Evolutionary conservation across 441 rosid species (phyloP), one percentile per base, ranked within the genome.

Genomic region (Mallotus japonicus): DNA sequence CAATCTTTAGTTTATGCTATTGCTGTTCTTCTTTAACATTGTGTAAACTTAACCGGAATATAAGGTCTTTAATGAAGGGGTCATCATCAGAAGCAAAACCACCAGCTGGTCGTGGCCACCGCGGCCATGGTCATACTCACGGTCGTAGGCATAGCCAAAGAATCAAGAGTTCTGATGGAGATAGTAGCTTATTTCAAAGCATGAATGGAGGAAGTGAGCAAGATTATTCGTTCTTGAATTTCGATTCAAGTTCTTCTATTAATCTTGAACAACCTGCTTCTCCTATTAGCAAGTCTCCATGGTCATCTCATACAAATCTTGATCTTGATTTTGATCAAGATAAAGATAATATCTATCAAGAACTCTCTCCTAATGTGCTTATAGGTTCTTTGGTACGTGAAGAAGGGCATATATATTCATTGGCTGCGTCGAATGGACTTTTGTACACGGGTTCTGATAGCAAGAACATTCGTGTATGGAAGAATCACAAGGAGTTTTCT

Each of bases 381-480:
- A 70, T 92, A 81, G 93, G 97, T 0, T 92, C 97, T 7, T 79
- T 92, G 19, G 85, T 92, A 5, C 92, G 98, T 0, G 97, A 93
- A 77, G 92, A 92, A 71, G 98, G 97, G 1, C 97, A 93, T 67
- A 89, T 93, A 20, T 92, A 89, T 70, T 90, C 98, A 0, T 65
- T 93, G 62, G 96, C 95, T 0, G 90, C 95, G 0, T 78, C 85
- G 0, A 91, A 93, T 0, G 93, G 89, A 53, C 57, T 93, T 14
- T 56, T 90, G n/a, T 93, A 93, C 77, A 89, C 98, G 0, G 98
- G 98, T 5, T 93, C 98, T 0, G 96, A 89, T 69, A 86, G 92
- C 82, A 93, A 93, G 77, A 93, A 91, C 82, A 90, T 93, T 3
- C 76, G 98, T 57, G 96, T 93, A 17, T 93, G 98, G 98, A 93